Percentiles rank a stretch among this genome's conserved stretches.
Evolutionary conservation across 2,329 filamentous ascomycete genomes (phyloP).

Genomic region (Ceratocystis cacaofunesta): DNA sequence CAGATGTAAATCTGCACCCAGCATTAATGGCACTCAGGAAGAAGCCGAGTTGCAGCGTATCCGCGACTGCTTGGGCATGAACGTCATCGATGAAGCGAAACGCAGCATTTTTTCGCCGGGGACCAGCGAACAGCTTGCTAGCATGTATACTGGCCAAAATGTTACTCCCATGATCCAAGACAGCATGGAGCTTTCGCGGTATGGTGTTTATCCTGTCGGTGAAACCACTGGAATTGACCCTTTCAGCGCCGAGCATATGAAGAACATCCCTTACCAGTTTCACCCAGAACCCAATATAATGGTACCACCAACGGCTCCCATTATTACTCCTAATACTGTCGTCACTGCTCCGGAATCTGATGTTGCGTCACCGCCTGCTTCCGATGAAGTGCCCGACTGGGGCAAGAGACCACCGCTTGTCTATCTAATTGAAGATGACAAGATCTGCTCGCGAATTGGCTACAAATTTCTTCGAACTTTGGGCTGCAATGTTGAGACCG

Average conservation of each 20-base stretch:
- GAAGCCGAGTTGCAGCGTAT: conserved; percentile 35
- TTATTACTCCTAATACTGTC: neutral
- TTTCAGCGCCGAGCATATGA: conserved; percentile 84
- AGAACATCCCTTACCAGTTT: conserved; percentile 77
- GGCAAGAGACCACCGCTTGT: conserved; percentile 57
- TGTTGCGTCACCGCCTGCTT: neutral
- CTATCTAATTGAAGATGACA: conserved; percentile 74
- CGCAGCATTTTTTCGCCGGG: conserved; percentile 13
- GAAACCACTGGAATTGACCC: conserved; percentile 86
- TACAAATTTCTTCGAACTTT: conserved; percentile 52
- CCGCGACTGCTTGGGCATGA: conserved; percentile 24
- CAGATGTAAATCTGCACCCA: conserved; percentile 13
- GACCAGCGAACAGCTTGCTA: conserved; percentile 12
- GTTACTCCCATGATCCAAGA: conserved; percentile 36
- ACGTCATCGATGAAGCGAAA: conserved; percentile 7
- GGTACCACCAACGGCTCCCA: conserved; percentile 2
- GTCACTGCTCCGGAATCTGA: neutral
- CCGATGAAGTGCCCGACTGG: conserved; percentile 30
- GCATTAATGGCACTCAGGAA: conserved; percentile 14
- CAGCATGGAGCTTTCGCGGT: conserved; percentile 39
- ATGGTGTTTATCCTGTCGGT: conserved; percentile 80
- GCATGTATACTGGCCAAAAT: conserved; percentile 12
- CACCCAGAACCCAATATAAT: conserved; percentile 21
- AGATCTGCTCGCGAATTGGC: conserved; percentile 51
- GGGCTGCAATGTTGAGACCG: conserved; percentile 52